Evolutionary conservation across 1,284 basidiomycete species (phyloP), one percentile per base, ranked within the genome.

Genomic region (Sanghuangporus sanghuang): DNA sequence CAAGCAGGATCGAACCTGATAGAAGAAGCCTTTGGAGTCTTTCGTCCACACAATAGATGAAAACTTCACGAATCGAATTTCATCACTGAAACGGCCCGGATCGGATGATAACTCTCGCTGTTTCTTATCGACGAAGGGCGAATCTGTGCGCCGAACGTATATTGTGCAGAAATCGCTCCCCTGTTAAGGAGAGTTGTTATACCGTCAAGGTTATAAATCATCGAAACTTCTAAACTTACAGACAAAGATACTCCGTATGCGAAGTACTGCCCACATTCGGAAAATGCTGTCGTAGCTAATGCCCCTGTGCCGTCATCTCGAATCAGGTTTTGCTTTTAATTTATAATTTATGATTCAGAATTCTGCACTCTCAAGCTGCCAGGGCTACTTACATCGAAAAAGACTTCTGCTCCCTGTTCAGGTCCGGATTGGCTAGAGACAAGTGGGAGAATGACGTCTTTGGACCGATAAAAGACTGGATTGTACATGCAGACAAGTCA

Each of bases 21-120:
- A 93, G 75, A 92, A 91, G 73, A 93, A 92, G 0, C 91, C 90
- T 67, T 85, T 86, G 62, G 84, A 87, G 72, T 93, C 90, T 62
- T 85, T 82, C 7, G 86, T 85, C 92, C 92, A 93, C 38, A 78
- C 77, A 57, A 92, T 80, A 9, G 75, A 74, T 0, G 86, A 87
- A 74, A 92, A 93, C 72, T 93, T 93, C 68, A 90, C 88, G 71
- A 84, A 89, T 61, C 85, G 80, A 64, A 93, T 75, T 67, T 86
- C 85, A 55, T 93, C 91, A 6, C 75, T 65, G 55, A 92, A 79
- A 52, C 85, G 79, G 35, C 76, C 76, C 18, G 82, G 78, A 68
- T 87, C 80, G 39, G 67, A 65, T 78, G 78, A 44, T 74, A 79
- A 62, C 70, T 72, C 48, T 65, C 73, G 46, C 76, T 73, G 48